Base-by-base conservation (phyloP, 2,329 filamentous ascomycete genomes). In the Chalaropsis ovoidea region DNA sequence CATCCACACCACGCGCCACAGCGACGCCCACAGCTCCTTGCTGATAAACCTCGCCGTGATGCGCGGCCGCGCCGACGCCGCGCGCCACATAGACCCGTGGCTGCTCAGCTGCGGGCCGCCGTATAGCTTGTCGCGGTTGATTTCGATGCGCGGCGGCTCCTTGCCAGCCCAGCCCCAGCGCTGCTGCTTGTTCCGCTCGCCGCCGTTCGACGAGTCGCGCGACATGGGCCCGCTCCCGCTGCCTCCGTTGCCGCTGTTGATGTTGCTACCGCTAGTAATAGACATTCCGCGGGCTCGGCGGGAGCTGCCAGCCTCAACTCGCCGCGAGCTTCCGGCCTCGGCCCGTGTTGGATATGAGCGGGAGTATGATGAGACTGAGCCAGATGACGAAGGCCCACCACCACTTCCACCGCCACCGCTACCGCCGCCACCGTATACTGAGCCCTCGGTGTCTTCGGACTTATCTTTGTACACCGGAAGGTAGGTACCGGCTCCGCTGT, bases 1-100 rank as follows among this genome's bases (percentile, higher is more conserved):
- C 73, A 88, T 81, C 79, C 82, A 83, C 5, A 78, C 79, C 2
- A 91, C 85, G 61, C 82, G 78, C 76, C 82, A 84, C 19, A 86
- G 70, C 56, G 82, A 86, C 8, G 78, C 80, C 75, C 79, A 80
- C 45, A 90, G 75, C 73, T 93, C 87, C 31, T 78, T 77, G 41
- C 77, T 72, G 5, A 88, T 80, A 3, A 83, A 72, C 1, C 73
- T 73, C 2, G 81, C 72, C 24, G 74, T 77, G 62, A 76, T 72
- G 66, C 68, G 68, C 54, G 70, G 72, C 72, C 72, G 73, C 31
- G 60, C 71, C 69, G 62, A 70, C 71, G 70, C 70, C 72, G 70
- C 74, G 73, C 61, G 71, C 65, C 68, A 70, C 58, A 39, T 65
- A 58, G 52, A 62, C 39, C 56, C 61, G n/a, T 67, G 45, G 17